Evolutionary conservation across 345 rosid species (phyloP).

Genomic region (Eucalyptus albens): DNA sequence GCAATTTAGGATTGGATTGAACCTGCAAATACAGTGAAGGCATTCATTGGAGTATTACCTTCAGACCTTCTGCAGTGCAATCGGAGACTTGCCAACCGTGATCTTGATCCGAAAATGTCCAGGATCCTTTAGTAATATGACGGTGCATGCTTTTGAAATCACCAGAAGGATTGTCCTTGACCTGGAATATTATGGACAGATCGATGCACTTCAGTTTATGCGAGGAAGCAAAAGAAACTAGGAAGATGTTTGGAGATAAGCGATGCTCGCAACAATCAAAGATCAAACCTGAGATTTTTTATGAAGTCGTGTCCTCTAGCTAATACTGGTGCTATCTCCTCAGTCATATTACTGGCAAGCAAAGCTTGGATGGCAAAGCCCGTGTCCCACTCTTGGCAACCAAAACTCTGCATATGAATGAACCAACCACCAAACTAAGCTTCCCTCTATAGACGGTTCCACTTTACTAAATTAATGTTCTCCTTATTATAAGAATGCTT

Average conservation of each 20-base stretch:
- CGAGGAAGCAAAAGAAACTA: not conserved
- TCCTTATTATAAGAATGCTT: not conserved
- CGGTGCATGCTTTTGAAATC: slow-evolving; percentile 19
- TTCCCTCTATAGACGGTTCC: not conserved
- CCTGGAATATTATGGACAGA: not conserved
- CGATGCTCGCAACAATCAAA: not conserved
- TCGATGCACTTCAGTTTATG: not conserved
- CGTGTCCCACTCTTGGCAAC: slow-evolving; percentile 59
- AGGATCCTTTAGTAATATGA: slow-evolving; percentile 32
- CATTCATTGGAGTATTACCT: not conserved
- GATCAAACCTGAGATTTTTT: slow-evolving; percentile 36
- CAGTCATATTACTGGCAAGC: slow-evolving; percentile 13
- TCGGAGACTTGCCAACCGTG: slow-evolving; percentile 43
- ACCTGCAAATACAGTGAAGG: not conserved
- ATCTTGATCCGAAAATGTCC: slow-evolving; percentile 41
- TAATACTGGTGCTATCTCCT: slow-evolving; percentile 17
- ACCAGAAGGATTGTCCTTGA: slow-evolving; percentile 28
- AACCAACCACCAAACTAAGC: not conserved
- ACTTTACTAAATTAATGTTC: not conserved
- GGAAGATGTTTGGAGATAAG: not conserved
- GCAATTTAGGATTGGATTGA: not conserved
- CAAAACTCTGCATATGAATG: slow-evolving; percentile 23
- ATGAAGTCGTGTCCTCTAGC: slow-evolving; percentile 19
- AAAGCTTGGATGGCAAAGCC: slow-evolving; percentile 28
- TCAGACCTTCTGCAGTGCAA: slow-evolving; percentile 28